Base-by-base conservation (phyloP, 2,329 filamentous ascomycete species). In the Nannizziopsis barbatae region DNA sequence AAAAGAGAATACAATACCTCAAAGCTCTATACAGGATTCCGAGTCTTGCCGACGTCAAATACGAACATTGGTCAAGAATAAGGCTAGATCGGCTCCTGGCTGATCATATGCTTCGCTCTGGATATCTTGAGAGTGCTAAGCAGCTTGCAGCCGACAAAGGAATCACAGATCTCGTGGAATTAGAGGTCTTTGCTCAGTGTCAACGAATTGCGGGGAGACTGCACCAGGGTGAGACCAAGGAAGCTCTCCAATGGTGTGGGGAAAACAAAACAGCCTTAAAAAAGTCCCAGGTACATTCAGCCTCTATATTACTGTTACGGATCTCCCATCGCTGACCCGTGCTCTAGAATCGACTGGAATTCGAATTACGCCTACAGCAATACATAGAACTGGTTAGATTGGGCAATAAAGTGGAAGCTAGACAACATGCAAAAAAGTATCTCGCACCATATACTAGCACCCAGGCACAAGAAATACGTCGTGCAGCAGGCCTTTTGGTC, bases 201-300 rank as follows among this genome's bases (percentile, higher is more conserved):
- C 83, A 83, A 52, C 76, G 75, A 50, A 87, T 96, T 55, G 80
- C 86, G 51, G 75, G 81, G 57, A 84, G 82, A 52, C 68, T 98
- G 52, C 70, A 77, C 38, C 74, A 75, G 35, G 80, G 82, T 30
- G 85, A 80, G 56, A 84, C 90, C 3, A 74, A 75, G 32, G 85
- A 93, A 58, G 89, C 88, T 17, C 67, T 98, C 47, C 77, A 80
- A 10, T 98, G 92, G 92, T 95, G 92, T 64, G 79, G 75, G 12
- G 90, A 96, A 60, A 95, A 95, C 66, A 92, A 93, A 66, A 89
- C 90, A 59, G 84, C 89, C 53, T 70, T 98, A 51, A 85, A 88
- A 61, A 94, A 92, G 73, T 83, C 86, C 67, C 83, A 86, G 64
- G 84, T 86, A 65, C 53, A 78, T 43, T 33, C 15, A 12, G 27